Percentiles rank a stretch among this genome's conserved stretches.
Conservation (phyloP, 176 grass and related monocot species). For the Microstegium vimineum region DNA sequence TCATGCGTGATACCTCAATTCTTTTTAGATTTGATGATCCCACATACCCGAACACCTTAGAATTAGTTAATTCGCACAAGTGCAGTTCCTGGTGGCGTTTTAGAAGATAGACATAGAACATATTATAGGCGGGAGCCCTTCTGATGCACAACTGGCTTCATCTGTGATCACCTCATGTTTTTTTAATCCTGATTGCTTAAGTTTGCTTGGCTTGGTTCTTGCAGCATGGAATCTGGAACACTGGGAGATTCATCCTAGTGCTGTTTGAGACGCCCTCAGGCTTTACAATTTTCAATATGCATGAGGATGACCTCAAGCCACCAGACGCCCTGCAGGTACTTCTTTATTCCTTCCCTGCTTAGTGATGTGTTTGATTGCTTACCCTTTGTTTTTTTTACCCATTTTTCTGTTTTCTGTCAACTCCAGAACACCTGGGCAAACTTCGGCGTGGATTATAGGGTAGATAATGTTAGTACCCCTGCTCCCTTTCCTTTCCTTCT, state of each 20-base stretch:
- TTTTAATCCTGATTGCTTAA: too few relatives aligned
- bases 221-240: background rate
- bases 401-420: background rate
- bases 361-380: constrained; percentile 5
- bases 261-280: background rate
- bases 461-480: background rate
- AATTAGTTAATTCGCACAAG: too few relatives aligned
- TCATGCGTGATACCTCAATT: too few relatives aligned
- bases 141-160: too few relatives aligned
- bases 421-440: background rate
- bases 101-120: too few relatives aligned
- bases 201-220: background rate
- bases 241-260: background rate
- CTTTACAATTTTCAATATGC: background rate
- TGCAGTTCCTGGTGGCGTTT: too few relatives aligned
- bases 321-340: background rate
- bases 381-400: background rate
- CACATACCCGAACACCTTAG: too few relatives aligned
- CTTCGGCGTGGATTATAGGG: background rate
- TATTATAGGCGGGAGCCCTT: too few relatives aligned
- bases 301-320: background rate
- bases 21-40: too few relatives aligned
- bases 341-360: background rate
- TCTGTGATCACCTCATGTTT: too few relatives aligned
- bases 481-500: background rate